Evolutionary conservation across 345 rosid species (phyloP).

Genomic region (Atalantia buxifolia): DNA sequence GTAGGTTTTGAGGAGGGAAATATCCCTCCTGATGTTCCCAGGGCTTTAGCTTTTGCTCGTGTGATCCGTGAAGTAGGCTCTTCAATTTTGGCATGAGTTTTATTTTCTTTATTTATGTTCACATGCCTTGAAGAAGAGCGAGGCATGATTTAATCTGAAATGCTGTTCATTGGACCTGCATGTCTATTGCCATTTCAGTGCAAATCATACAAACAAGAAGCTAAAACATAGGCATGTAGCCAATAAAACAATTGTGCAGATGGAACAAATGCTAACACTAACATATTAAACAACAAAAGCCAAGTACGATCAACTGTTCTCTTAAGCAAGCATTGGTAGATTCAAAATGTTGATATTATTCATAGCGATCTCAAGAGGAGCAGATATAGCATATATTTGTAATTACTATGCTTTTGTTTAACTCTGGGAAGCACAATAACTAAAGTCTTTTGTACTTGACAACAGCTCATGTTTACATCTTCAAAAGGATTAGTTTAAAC

Average conservation of each 20-base stretch:
- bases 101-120: constrained; percentile 62
- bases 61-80: constrained; percentile 49
- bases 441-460: background rate
- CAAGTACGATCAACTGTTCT: background rate
- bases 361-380: background rate
- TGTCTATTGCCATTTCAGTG: constrained; percentile 5
- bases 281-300: background rate
- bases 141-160: constrained; percentile 30
- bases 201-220: constrained; percentile 4
- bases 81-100: constrained; percentile 32
- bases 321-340: background rate
- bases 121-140: constrained; percentile 38
- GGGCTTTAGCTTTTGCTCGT: constrained; percentile 66
- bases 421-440: background rate
- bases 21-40: constrained; percentile 43
- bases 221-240: background rate
- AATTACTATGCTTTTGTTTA: background rate
- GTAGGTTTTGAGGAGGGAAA: constrained; percentile 53
- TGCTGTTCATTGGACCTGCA: constrained; percentile 43
- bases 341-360: background rate
- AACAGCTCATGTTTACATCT: background rate
- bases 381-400: background rate
- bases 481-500: background rate
- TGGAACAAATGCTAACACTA: background rate
- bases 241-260: background rate